phyloP scores from a whole-genome alignment of 495 filamentous ascomycete species.

The Copromyces sp. region DNA sequence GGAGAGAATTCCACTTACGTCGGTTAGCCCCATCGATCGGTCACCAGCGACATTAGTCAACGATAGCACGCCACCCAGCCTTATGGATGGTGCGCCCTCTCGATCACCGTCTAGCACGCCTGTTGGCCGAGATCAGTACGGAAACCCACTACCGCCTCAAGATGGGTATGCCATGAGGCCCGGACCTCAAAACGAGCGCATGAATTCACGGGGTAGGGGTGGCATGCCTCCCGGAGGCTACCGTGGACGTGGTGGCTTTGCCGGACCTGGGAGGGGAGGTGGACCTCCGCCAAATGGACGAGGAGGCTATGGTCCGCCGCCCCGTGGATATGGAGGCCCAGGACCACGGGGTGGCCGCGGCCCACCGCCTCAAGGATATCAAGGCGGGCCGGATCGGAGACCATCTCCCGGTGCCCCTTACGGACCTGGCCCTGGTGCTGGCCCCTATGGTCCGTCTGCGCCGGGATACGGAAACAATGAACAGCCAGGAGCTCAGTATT shows the following conservation, averaged over 20 bases:
- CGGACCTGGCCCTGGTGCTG: constrained; percentile 23
- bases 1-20: constrained; percentile 75
- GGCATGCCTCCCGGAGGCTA: constrained; percentile 42
- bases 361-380: constrained; percentile 45
- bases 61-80: constrained; percentile 25
- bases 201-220: constrained; percentile 44
- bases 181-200: constrained; percentile 51
- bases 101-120: constrained; percentile 28
- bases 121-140: constrained; percentile 52
- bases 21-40: constrained; percentile 44
- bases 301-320: constrained; percentile 37
- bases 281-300: constrained; percentile 23
- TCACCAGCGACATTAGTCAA: constrained; percentile 29
- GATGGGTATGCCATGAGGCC: constrained; percentile 42
- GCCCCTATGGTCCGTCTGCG: constrained; percentile 16
- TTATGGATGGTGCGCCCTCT: constrained; percentile 15
- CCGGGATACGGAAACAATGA: constrained; percentile 29
- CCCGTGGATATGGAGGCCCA: constrained; percentile 47
- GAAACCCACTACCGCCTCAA: constrained; percentile 47
- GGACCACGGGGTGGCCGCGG: constrained; percentile 43
- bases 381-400: constrained; percentile 27
- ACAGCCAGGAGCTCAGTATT: constrained; percentile 25
- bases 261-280: constrained; percentile 32
- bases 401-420: constrained; percentile 38
- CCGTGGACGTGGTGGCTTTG: constrained; percentile 44